Percentiles rank a stretch among this genome's conserved stretches.
phyloP scores from a whole-genome alignment of 768 basidiomycete genomes.

The Calocera cornea region DNA sequence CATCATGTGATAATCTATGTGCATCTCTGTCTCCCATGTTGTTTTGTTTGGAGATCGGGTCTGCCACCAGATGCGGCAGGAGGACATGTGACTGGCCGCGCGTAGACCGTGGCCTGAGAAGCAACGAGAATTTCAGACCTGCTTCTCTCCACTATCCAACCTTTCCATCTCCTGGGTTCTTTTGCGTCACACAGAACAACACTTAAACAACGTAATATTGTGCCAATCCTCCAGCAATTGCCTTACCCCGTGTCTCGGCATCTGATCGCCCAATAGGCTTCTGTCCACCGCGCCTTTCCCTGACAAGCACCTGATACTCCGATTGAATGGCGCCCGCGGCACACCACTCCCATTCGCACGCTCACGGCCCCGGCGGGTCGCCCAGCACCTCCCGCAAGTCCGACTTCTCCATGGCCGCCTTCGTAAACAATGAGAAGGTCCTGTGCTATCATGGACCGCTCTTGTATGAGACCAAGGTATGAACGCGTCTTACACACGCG shows the following conservation, averaged over 20 bases:
- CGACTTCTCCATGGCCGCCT: conserved; percentile 19
- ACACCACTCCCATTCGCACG: background rate
- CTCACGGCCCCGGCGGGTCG: background rate
- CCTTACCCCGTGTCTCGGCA: background rate
- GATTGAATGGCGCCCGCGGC: background rate
- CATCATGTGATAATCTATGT: conserved; percentile 3
- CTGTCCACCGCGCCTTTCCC: background rate
- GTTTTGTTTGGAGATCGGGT: conserved; percentile 25
- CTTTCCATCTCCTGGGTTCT: background rate
- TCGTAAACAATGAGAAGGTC: conserved; percentile 57
- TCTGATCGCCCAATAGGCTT: background rate
- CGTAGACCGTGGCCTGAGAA: background rate
- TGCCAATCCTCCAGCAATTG: background rate
- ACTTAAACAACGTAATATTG: too few relatives aligned
- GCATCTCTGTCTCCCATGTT: background rate
- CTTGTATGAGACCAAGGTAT: conserved; percentile 81
- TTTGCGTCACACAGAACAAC: background rate
- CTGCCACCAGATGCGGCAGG: conserved; percentile 8
- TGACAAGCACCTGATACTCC: background rate
- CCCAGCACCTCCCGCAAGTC: conserved; percentile 3
- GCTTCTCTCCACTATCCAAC: background rate
- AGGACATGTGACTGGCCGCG: background rate
- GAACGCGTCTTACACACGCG: conserved; percentile 7
- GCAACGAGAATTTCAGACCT: background rate
- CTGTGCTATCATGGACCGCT: conserved; percentile 92